These are phyloP conservation scores for Cercospora canescens DNA, from an alignment of 2,329 filamentous ascomycete genomes.

Conservation along the genomic window DNA sequence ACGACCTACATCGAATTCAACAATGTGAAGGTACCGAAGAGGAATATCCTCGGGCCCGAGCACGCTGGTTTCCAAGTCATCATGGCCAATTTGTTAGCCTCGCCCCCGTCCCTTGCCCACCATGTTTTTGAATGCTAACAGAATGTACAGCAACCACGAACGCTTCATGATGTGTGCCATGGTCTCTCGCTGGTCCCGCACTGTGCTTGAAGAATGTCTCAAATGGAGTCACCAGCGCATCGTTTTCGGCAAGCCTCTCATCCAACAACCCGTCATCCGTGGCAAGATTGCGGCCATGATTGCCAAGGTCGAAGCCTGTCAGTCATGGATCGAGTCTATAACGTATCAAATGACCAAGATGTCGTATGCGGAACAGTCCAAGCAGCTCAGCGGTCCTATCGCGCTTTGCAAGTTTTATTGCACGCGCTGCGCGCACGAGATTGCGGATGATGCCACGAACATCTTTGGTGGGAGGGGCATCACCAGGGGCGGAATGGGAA, in stretches of 20 bases:
- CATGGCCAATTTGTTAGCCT: constrained; percentile 70
- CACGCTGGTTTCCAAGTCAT: constrained; percentile 85
- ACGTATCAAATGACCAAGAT: constrained; percentile 88
- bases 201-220: constrained; percentile 77
- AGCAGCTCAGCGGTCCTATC: constrained; percentile 76
- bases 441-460: constrained; percentile 80
- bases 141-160: constrained; percentile 24
- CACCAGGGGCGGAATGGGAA: constrained; percentile 81
- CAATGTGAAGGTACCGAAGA: constrained; percentile 80
- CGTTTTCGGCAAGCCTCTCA: constrained; percentile 79
- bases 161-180: constrained; percentile 48
- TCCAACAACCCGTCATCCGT: constrained; percentile 59
- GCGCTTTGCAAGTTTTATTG: constrained; percentile 77
- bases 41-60: constrained; percentile 76
- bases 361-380: constrained; percentile 74
- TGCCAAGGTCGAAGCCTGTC: constrained; percentile 74
- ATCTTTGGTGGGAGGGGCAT: constrained; percentile 82
- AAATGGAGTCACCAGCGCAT: constrained; percentile 88
- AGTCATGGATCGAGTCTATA: constrained; percentile 81
- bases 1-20: constrained; percentile 81
- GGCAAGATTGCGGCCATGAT: constrained; percentile 77
- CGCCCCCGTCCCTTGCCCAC: no score
- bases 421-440: constrained; percentile 76
- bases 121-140: background rate
- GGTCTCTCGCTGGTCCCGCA: constrained; percentile 64